These are phyloP conservation scores for Hypseocharis bilobata DNA, from an alignment of 441 rosid genomes.

Conservation along the genomic window DNA sequence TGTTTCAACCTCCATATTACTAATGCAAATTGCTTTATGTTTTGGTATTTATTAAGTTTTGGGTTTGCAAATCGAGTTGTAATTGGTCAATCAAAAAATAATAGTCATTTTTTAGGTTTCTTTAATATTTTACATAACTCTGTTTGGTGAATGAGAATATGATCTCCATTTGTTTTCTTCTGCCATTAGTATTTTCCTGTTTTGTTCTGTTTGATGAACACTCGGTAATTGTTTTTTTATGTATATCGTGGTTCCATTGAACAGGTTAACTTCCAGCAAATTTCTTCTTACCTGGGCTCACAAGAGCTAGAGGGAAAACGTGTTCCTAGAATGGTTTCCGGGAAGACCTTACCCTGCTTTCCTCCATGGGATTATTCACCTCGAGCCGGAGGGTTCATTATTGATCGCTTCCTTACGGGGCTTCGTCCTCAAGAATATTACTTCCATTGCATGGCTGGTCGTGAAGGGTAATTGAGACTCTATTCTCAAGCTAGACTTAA, in stretches of 20 bases:
- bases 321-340: slow-evolving; percentile 97
- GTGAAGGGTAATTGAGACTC: slow-evolving; percentile 67
- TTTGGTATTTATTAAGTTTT: not conserved
- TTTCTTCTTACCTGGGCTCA: slow-evolving; percentile 91
- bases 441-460: slow-evolving; percentile 99
- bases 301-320: slow-evolving; percentile 98
- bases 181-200: not conserved
- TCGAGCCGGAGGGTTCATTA: slow-evolving; percentile 92
- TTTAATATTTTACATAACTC: too few species aligned
- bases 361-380: slow-evolving; percentile 98
- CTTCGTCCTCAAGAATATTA: slow-evolving; percentile 99
- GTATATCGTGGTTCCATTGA: slow-evolving; percentile 10
- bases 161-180: not conserved
- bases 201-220: not conserved
- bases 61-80: not conserved
- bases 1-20: not conserved
- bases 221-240: not conserved
- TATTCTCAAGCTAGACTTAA: slow-evolving; percentile 5
- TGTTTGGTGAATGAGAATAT: not conserved
- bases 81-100: too few species aligned
- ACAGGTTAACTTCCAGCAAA: slow-evolving; percentile 98
- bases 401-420: slow-evolving; percentile 92
- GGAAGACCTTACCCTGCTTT: slow-evolving; percentile 95
- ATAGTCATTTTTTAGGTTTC: too few species aligned
- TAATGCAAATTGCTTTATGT: not conserved